Evolutionary conservation across 345 rosid species (phyloP).

Genomic region (Populus tremula): DNA sequence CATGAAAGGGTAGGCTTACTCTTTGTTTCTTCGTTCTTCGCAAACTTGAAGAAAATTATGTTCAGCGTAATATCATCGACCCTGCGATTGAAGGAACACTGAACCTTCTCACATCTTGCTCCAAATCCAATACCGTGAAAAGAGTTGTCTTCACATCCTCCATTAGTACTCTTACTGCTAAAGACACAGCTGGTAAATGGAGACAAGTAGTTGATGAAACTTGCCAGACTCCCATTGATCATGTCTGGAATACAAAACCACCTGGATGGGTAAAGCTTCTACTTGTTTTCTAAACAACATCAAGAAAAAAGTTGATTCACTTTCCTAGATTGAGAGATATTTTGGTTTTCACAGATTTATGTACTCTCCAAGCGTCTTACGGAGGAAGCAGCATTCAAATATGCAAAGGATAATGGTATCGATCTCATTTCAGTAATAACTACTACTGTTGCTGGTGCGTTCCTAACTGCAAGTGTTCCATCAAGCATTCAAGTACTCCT

Average conservation of each 20-base stretch:
- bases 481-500: slow-evolving; percentile 71
- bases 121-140: slow-evolving; percentile 57
- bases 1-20: neutral
- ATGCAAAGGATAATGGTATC: slow-evolving; percentile 52
- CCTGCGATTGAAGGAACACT: slow-evolving; percentile 64
- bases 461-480: slow-evolving; percentile 58
- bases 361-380: slow-evolving; percentile 62
- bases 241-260: slow-evolving; percentile 55
- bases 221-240: slow-evolving; percentile 52
- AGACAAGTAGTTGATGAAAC: slow-evolving; percentile 64
- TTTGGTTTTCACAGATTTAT: slow-evolving; percentile 50
- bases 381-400: slow-evolving; percentile 76
- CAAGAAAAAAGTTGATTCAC: neutral
- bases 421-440: slow-evolving; percentile 68
- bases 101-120: slow-evolving; percentile 73
- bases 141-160: slow-evolving; percentile 86
- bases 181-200: slow-evolving; percentile 51
- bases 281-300: neutral
- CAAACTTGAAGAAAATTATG: slow-evolving; percentile 45
- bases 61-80: slow-evolving; percentile 49
- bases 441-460: slow-evolving; percentile 73
- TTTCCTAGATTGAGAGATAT: neutral
- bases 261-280: slow-evolving; percentile 68
- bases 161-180: slow-evolving; percentile 74
- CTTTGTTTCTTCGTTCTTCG: neutral